Conservation (phyloP, 768 basidiomycete genomes). For the Cystofilobasidium ferigula region DNA sequence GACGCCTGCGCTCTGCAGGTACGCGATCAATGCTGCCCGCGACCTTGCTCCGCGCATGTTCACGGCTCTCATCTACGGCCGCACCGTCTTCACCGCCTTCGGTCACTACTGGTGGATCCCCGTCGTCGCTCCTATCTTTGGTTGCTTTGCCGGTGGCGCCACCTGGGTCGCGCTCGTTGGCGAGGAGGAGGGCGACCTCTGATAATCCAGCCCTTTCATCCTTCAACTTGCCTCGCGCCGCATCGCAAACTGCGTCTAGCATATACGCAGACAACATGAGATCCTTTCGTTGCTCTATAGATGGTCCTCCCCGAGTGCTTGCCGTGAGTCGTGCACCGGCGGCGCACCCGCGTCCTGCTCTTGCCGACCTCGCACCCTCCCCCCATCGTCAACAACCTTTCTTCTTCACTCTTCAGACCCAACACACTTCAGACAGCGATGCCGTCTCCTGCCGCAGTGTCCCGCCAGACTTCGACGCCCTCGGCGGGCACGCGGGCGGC, state of each 20-base stretch:
- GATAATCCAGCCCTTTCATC: not conserved
- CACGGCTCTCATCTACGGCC: conserved; percentile 22
- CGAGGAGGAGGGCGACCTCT: conserved; percentile 16
- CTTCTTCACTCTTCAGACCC: not conserved
- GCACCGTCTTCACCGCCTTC: conserved; percentile 12
- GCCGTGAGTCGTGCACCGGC: too few relatives aligned
- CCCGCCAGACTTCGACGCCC: not conserved
- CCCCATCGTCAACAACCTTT: not conserved
- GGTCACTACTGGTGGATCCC: conserved; percentile 24
- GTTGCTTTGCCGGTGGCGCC: conserved; percentile 6
- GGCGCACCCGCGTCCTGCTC: too few relatives aligned
- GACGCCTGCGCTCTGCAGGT: not conserved
- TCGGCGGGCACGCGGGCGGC: not conserved
- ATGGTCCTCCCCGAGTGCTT: too few relatives aligned
- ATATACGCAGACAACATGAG: too few relatives aligned
- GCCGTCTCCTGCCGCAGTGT: not conserved
- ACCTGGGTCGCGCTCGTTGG: conserved; percentile 19
- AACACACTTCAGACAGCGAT: not conserved
- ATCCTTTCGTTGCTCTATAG: too few relatives aligned
- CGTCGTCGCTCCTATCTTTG: conserved; percentile 19
- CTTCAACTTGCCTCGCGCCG: not conserved
- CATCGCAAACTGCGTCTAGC: too few relatives aligned
- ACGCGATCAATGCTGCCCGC: conserved; percentile 24
- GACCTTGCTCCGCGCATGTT: conserved; percentile 23
- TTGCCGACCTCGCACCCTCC: too few relatives aligned